Base-by-base conservation (phyloP, 1,139 yeast species). In the Zygosaccharomyces sapae region DNA sequence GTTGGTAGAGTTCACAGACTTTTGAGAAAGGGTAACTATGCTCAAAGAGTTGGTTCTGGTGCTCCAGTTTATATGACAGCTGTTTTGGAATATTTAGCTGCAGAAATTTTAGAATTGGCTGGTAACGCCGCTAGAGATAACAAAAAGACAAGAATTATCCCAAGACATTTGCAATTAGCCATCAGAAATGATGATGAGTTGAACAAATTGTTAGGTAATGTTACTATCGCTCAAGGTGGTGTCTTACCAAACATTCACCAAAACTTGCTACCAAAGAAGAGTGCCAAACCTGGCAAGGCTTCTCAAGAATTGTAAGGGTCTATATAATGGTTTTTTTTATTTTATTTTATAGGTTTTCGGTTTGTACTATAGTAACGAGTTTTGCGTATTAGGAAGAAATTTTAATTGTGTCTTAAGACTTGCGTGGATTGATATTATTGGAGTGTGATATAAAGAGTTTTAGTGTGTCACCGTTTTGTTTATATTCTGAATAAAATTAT, bases 81-180 rank as follows among this genome's bases (percentile, higher is more conserved):
- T 43, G 97, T 90, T 51, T 82, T 90, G 63, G 97, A 90, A 75
- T 90, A 90, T 72, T 79, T 90, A 68, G 90, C 97, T 61, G 97
- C 97, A 58, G 97, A 90, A 81, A 89, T 90, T 58, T 80, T 90
- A 63, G 97, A 90, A 77, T 83, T 90, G 77, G 97, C 97, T 55
- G 97, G 97, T 79, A 92, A 90, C 74, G 97, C 97, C 55, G 97
- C 97, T 50, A 88, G 96, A 76, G 97, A 90, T 70, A 86, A 90
- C 83, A 89, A 89, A 78, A 90, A 90, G 79, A 86, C 96, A 63
- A 90, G 97, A 85, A 90, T 90, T 66, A 89, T 92, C 61, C 97
- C 97, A 73, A 89, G 97, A 81, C 97, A 90, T 73, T 81, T 90
- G 71, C 97, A 90, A 74, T 83, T 90, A 67, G 97, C 97, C 69